Evolutionary conservation across 345 rosid species (phyloP).

Genomic region (Bretschneidera sinensis): DNA sequence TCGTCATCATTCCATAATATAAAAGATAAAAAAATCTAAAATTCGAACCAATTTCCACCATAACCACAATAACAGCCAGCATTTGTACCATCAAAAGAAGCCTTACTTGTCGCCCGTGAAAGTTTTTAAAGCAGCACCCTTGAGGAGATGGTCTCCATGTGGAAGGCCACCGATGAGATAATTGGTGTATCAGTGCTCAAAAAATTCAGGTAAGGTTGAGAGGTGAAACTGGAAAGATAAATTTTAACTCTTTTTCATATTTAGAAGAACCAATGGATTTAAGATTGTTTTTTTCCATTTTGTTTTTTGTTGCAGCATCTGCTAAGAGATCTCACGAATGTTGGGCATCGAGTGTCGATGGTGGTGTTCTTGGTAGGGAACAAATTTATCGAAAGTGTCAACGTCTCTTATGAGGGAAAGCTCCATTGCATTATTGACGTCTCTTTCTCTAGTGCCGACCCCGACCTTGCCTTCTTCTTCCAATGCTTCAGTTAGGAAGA

Average conservation of each 20-base stretch:
- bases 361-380: slow-evolving; percentile 46
- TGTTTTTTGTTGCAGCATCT: slow-evolving; percentile 40
- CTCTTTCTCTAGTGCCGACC: slow-evolving; percentile 68
- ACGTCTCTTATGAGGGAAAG: slow-evolving; percentile 75
- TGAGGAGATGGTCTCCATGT: slow-evolving; percentile 23
- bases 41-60: slow-evolving; percentile 44
- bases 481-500: slow-evolving; percentile 69
- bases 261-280: background rate
- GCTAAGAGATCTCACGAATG: slow-evolving; percentile 91
- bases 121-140: slow-evolving; percentile 53
- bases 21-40: too few species aligned
- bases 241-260: background rate
- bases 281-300: slow-evolving; percentile 9
- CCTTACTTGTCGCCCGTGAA: slow-evolving; percentile 56
- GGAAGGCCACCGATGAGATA: slow-evolving; percentile 94
- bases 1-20: too few species aligned
- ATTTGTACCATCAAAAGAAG: slow-evolving; percentile 51
- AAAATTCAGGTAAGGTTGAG: slow-evolving; percentile 99
- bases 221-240: slow-evolving; percentile 40
- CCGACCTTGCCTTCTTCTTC: slow-evolving; percentile 88
- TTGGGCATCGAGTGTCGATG: slow-evolving; percentile 65
- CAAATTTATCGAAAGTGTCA: slow-evolving; percentile 64
- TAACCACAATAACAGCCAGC: slow-evolving; percentile 21
- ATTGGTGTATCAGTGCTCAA: slow-evolving; percentile 95
- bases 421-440: slow-evolving; percentile 40